Base-by-base conservation (phyloP, 2,329 filamentous ascomycete genomes). In the Tothia fuscella region DNA sequence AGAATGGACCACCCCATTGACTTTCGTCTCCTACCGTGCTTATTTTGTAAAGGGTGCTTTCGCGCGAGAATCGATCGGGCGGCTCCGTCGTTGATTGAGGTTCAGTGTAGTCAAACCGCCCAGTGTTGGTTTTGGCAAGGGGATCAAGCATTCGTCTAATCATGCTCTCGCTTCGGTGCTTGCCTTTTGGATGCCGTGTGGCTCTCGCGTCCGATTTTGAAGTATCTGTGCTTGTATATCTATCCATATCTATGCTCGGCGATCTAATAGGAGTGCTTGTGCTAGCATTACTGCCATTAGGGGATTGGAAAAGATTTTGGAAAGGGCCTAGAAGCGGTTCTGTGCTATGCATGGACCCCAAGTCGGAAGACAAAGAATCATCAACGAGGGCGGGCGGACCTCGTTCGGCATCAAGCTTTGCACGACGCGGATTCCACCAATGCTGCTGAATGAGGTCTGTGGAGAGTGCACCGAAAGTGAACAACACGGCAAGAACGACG, bases 381-480 rank as follows among this genome's bases (percentile, higher is more conserved):
- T n/a, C n/a, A n/a, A n/a, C n/a, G n/a, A n/a, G n/a, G n/a, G n/a
- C n/a, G 6, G 34, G 3, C 12, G n/a, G 17, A 5, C 28, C 21
- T 21, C 19, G 3, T 37, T 37, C 28, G 12, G 34, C 12, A 21
- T n/a, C 19, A 5, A 25, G 34, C n/a, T n/a, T n/a, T n/a, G n/a
- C n/a, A 14, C 34, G 34, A 14, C 22, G 34, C 34, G 34, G 34
- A 13, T 16, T 21, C 22, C 22, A 25, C 28, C 21, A 25, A 12
- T 28, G 25, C 17, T 30, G 6, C 16, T 29, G 25, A 4, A 56
- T 46, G 14, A 57, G 37, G 44, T 57, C 55, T n/a, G 47, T 46
- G 3, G 50, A 47, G 37, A 57, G 38, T 5, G 48, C 48, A 10
- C 45, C 6, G 12, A 46, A 49, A n/a, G 48, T 49, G 31, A 49